phyloP scores from a whole-genome alignment of 208 protist species.

The Acanthamoeba castellanii region DNA sequence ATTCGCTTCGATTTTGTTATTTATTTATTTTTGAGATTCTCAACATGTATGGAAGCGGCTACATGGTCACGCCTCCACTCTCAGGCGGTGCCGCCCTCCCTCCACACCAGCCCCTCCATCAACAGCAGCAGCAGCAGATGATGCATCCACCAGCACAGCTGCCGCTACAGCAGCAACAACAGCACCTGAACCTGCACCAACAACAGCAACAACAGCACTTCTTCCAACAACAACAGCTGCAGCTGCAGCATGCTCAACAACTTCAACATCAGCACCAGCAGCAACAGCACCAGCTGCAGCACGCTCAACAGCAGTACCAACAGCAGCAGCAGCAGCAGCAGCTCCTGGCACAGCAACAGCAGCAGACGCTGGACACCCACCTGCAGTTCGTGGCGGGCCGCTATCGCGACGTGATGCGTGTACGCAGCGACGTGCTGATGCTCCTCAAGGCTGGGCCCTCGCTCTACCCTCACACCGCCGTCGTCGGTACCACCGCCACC shows the following conservation, averaged over 20 bases:
- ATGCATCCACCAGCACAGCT: not conserved
- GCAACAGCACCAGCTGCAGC: not conserved
- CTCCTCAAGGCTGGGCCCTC: not conserved
- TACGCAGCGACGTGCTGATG: not conserved
- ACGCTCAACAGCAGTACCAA: not conserved
- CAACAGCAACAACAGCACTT: not conserved
- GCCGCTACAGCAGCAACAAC: slow-evolving; percentile 2
- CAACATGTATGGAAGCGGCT: not conserved
- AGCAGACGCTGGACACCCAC: slow-evolving; percentile 22
- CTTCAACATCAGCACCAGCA: not conserved
- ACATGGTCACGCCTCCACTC: not conserved
- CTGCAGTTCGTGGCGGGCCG: slow-evolving; percentile 9
- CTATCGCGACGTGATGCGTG: slow-evolving; percentile 13
- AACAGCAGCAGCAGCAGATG: not conserved
- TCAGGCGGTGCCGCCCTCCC: not conserved
- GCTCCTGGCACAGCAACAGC: not conserved
- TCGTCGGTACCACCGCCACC: not conserved
- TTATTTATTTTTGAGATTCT: not conserved
- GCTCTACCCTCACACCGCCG: not conserved
- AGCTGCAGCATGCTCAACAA: not conserved
- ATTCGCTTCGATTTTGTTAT: not conserved
- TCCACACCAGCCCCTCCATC: not conserved
- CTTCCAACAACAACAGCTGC: not conserved
- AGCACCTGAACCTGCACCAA: not conserved
- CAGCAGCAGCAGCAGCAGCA: slow-evolving; percentile 3